A percentile compares a stretch with the other conserved stretches of the same genome.
These are phyloP conservation scores for Aleurites moluccanus DNA, from an alignment of 441 rosid genomes.

Conservation along the genomic window DNA sequence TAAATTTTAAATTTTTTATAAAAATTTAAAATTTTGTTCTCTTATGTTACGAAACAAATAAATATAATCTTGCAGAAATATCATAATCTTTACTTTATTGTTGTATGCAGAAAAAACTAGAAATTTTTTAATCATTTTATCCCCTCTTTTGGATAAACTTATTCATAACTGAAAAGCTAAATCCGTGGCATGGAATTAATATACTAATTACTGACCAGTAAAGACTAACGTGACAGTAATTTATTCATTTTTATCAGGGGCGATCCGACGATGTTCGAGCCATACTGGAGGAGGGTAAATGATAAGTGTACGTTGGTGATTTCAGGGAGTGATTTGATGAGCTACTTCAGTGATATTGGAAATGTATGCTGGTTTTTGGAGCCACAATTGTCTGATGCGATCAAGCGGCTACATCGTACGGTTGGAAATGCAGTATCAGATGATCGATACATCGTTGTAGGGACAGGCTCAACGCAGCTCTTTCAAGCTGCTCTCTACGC, in stretches of 20 bases:
- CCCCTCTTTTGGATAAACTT: not conserved
- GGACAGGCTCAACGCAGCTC: slow-evolving; percentile 87
- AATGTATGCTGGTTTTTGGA: slow-evolving; percentile 76
- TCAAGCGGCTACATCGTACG: slow-evolving; percentile 53
- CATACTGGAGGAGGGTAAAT: slow-evolving; percentile 61
- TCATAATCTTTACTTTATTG: no score
- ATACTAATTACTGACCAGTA: no score
- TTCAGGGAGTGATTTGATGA: slow-evolving; percentile 65
- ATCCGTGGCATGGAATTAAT: not conserved
- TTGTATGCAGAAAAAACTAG: no score
- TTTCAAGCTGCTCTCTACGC: slow-evolving; percentile 72
- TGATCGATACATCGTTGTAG: slow-evolving; percentile 61
- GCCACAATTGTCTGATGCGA: slow-evolving; percentile 56
- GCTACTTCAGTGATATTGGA: slow-evolving; percentile 63
- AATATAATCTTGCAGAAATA: no score
- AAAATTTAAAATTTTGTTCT: no score
- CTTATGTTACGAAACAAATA: no score
- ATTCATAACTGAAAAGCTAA: not conserved
- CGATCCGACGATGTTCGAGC: slow-evolving; percentile 72
- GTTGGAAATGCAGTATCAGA: slow-evolving; percentile 69
- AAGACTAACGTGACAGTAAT: not conserved
- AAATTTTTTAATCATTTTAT: not conserved
- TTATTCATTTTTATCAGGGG: slow-evolving; percentile 46
- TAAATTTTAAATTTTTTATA: no score
- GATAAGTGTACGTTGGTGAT: slow-evolving; percentile 65